phyloP scores from a whole-genome alignment of 345 rosid genomes.

The Gossypium arboreum region DNA sequence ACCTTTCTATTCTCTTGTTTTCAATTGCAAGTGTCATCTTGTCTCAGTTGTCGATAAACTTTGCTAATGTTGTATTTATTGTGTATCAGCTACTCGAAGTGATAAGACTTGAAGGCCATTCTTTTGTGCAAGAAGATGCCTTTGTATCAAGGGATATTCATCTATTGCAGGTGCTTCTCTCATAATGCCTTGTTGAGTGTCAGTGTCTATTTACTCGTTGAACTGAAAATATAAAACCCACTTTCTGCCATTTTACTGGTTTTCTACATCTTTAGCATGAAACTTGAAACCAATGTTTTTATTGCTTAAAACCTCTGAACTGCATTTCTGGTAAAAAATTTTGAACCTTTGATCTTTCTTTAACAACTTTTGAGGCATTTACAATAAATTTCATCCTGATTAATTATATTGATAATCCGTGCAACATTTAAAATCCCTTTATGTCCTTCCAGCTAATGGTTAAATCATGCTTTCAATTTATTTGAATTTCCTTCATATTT shows the following conservation, averaged over 20 bases:
- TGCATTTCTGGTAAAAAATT: neutral
- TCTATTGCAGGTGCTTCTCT: constrained; percentile 75
- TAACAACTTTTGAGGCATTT: neutral
- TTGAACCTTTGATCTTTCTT: neutral
- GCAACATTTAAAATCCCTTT: neutral
- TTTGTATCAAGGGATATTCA: constrained; percentile 86
- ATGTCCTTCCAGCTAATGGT: neutral
- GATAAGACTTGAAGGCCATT: constrained; percentile 89
- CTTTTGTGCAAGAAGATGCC: constrained; percentile 88
- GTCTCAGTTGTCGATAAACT: neutral
- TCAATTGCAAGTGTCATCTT: neutral
- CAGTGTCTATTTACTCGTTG: neutral
- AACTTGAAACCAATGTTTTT: neutral
- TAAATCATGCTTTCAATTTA: neutral
- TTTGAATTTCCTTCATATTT: neutral
- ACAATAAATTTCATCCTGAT: neutral
- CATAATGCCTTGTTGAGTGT: neutral
- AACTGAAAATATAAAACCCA: neutral
- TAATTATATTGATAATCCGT: neutral
- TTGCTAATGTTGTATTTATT: neutral
- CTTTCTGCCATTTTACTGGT: neutral
- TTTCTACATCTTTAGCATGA: neutral
- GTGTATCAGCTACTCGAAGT: constrained; percentile 79
- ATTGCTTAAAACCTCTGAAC: neutral
- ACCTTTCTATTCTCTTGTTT: neutral